These are phyloP conservation scores for Urostyla sp. DNA, from an alignment of 73 alveolate genomes.

Conservation along the genomic window DNA sequence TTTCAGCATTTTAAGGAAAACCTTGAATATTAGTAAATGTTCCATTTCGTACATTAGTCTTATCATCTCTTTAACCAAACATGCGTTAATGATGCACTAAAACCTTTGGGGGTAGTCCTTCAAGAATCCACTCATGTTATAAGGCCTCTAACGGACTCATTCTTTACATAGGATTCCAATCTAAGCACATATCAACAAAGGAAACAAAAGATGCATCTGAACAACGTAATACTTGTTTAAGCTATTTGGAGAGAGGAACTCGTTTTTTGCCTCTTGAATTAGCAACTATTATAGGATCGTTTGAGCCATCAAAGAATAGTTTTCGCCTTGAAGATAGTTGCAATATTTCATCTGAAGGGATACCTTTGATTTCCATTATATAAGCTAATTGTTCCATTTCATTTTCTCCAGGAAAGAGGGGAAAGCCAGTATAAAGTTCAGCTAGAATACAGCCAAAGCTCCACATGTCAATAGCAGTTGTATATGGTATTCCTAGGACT, in stretches of 20 bases:
- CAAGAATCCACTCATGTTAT: conserved; percentile 87
- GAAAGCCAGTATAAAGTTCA: conserved; percentile 85
- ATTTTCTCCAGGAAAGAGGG: conserved; percentile 89
- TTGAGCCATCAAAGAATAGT: conserved; percentile 69
- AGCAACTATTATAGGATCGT: conserved; percentile 79
- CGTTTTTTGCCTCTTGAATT: conserved; percentile 86
- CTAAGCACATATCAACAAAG: conserved; percentile 76
- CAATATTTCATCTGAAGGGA: conserved; percentile 53
- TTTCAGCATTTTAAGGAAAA: conserved; percentile 25
- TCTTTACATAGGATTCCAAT: conserved; percentile 87
- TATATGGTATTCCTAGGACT: conserved; percentile 81
- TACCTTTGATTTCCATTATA: conserved; percentile 83
- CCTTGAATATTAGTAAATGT: conserved; percentile 29
- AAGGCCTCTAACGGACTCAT: conserved; percentile 83
- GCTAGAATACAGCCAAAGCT: conserved; percentile 91
- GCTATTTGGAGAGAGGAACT: conserved; percentile 73
- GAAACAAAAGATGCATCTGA: conserved; percentile 67
- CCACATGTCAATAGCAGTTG: conserved; percentile 90
- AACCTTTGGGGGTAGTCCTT: conserved; percentile 77
- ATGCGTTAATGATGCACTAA: conserved; percentile 59
- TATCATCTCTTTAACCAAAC: conserved; percentile 52
- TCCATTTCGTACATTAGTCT: conserved; percentile 20
- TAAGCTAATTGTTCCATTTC: conserved; percentile 83
- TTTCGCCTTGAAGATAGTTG: conserved; percentile 53
- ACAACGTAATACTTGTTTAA: conserved; percentile 36